A percentile compares a stretch with the other conserved stretches of the same genome.
Conservation (phyloP, 768 basidiomycete genomes). For the Sistotremastrum niveocremeum region DNA sequence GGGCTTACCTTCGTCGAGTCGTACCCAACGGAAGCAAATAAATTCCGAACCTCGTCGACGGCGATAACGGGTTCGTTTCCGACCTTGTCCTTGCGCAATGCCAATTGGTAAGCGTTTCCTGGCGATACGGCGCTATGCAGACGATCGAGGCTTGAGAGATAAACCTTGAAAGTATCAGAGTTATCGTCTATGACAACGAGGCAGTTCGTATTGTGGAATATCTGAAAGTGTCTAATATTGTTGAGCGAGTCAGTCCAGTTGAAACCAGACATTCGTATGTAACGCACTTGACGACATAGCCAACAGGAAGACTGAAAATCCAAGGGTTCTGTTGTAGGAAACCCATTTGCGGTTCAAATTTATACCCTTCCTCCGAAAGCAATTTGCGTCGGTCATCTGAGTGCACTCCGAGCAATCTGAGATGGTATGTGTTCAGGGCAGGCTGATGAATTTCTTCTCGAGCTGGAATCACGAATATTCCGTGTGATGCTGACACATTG, state of each 20-base stretch:
- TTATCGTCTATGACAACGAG: conserved; percentile 28
- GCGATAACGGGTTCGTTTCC: conserved; percentile 32
- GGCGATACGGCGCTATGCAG: conserved; percentile 20
- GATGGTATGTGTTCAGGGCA: too few species aligned
- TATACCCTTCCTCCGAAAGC: too few species aligned
- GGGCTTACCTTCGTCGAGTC: background rate
- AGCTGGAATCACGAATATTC: too few species aligned
- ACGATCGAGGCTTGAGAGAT: conserved; percentile 20
- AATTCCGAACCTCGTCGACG: conserved; percentile 29
- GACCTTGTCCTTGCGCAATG: conserved; percentile 31
- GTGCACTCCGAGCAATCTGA: too few species aligned
- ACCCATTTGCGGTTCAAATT: too few species aligned
- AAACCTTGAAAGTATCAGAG: conserved; percentile 22
- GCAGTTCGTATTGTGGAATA: conserved; percentile 26
- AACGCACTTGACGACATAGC: conserved; percentile 21
- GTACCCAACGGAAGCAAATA: too few species aligned
- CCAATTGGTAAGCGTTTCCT: conserved; percentile 10
- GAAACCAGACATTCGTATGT: too few species aligned
- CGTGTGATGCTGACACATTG: too few species aligned
- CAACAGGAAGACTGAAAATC: conserved; percentile 13
- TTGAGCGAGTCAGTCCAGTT: background rate
- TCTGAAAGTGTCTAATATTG: conserved; percentile 21
- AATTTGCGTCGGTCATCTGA: too few species aligned
- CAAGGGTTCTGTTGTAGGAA: too few species aligned
- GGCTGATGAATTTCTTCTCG: too few species aligned